These are phyloP conservation scores for Colletotrichum costaricense DNA, from an alignment of 2,329 filamentous ascomycete genomes.

Conservation along the genomic window DNA sequence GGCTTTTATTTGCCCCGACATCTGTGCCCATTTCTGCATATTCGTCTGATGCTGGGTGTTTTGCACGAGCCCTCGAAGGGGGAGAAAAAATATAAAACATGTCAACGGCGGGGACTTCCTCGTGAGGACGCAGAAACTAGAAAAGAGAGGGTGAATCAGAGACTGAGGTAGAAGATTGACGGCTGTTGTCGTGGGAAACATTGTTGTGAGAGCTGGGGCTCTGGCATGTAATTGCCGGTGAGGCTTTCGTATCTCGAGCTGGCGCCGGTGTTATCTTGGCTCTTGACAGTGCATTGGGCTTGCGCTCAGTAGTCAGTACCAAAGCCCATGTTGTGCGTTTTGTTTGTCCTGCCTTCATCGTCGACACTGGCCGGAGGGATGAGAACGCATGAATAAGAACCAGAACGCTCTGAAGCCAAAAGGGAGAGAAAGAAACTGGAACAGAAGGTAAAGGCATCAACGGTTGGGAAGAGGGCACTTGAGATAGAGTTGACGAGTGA, in stretches of 20 bases:
- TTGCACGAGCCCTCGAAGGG: conserved; percentile 13
- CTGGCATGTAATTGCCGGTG: conserved; percentile 13
- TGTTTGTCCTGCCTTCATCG: neutral
- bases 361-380: neutral
- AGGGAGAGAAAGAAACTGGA: neutral
- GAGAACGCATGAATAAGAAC: neutral
- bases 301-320: conserved; percentile 12
- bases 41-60: conserved; percentile 27
- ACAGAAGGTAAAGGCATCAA: neutral
- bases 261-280: conserved; percentile 11
- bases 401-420: neutral
- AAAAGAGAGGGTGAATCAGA: neutral
- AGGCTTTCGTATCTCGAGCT: conserved; percentile 11
- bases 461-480: neutral
- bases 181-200: neutral
- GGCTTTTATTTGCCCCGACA: neutral
- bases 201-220: neutral
- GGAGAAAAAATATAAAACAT: neutral
- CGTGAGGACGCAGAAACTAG: neutral
- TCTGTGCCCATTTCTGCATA: conserved; percentile 29
- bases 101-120: neutral
- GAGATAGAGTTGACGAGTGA: conserved; percentile 22
- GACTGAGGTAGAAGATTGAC: neutral
- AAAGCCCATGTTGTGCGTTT: conserved; percentile 6
- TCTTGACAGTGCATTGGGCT: conserved; percentile 19